Percentiles rank a stretch among this genome's conserved stretches.
Conservation (phyloP, 2,329 filamentous ascomycete genomes). For the Leptodontidium sp. region DNA sequence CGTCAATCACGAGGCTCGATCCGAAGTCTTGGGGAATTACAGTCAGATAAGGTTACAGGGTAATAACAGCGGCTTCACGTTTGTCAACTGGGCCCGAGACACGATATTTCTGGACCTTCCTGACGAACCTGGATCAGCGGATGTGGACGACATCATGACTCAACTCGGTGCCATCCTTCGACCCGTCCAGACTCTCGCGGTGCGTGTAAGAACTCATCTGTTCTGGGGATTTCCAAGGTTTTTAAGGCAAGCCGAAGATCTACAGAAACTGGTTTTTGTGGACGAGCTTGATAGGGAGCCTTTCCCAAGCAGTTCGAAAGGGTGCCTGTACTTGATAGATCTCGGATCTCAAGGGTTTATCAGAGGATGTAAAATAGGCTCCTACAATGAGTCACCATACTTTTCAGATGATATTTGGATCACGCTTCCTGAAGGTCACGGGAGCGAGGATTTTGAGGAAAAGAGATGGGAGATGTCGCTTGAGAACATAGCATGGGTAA, state of each 20-base stretch:
- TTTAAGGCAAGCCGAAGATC: neutral
- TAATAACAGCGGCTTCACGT: neutral
- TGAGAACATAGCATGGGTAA: neutral
- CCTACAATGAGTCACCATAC: too few species aligned
- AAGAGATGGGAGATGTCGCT: neutral
- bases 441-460: too few species aligned
- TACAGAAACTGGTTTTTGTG: too few species aligned
- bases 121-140: neutral
- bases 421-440: too few species aligned
- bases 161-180: neutral
- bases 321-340: too few species aligned
- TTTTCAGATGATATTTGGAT: too few species aligned
- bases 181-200: neutral
- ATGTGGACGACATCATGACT: neutral
- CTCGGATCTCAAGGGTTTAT: too few species aligned
- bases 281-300: too few species aligned
- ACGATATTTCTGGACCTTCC: constrained; percentile 10
- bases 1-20: neutral
- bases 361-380: too few species aligned
- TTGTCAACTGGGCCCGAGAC: neutral
- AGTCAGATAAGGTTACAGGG: neutral
- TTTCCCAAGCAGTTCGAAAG: too few species aligned
- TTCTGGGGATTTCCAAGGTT: constrained; percentile 5
- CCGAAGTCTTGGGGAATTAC: neutral
- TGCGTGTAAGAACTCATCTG: constrained; percentile 1